phyloP scores from a whole-genome alignment of 257 asterid species.

The Verbascum thapsus region DNA sequence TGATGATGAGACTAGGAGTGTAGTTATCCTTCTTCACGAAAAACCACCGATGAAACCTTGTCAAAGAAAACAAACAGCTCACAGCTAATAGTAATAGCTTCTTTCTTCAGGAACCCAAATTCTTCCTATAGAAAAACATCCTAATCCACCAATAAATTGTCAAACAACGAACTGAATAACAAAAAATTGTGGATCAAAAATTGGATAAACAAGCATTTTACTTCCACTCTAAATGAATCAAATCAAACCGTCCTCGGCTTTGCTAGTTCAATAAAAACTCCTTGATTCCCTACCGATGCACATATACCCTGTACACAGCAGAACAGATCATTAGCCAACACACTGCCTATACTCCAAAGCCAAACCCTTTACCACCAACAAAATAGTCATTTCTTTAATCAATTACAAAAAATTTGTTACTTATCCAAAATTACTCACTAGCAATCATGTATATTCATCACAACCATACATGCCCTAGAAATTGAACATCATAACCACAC shows the following conservation, averaged over 20 bases:
- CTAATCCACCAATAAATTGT: constrained; percentile 39
- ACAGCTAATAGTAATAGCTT: constrained; percentile 41
- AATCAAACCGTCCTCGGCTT: constrained; percentile 34
- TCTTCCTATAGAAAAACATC: constrained; percentile 31
- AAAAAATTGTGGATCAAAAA: constrained; percentile 21
- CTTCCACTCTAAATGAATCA: constrained; percentile 32
- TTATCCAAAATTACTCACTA: constrained; percentile 19
- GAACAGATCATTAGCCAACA: constrained; percentile 35
- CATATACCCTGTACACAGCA: constrained; percentile 44
- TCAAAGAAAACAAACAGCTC: constrained; percentile 43
- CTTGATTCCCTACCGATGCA: constrained; percentile 32
- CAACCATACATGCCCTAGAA: constrained; percentile 9
- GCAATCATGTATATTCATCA: not conserved
- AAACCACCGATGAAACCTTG: constrained; percentile 48
- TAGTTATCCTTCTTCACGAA: constrained; percentile 29
- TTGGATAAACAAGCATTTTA: constrained; percentile 29
- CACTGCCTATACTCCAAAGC: constrained; percentile 30
- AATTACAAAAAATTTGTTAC: constrained; percentile 18
- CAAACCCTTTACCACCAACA: constrained; percentile 19
- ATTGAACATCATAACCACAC: constrained; percentile 3
- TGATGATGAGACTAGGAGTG: constrained; percentile 40
- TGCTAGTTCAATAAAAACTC: constrained; percentile 29
- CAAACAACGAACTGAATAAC: constrained; percentile 35
- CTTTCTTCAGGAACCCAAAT: constrained; percentile 45
- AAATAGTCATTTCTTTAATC: not conserved